Evolutionary conservation across 441 rosid species (phyloP), one percentile per base, ranked within the genome.

Genomic region (Syzygium syzygioides): DNA sequence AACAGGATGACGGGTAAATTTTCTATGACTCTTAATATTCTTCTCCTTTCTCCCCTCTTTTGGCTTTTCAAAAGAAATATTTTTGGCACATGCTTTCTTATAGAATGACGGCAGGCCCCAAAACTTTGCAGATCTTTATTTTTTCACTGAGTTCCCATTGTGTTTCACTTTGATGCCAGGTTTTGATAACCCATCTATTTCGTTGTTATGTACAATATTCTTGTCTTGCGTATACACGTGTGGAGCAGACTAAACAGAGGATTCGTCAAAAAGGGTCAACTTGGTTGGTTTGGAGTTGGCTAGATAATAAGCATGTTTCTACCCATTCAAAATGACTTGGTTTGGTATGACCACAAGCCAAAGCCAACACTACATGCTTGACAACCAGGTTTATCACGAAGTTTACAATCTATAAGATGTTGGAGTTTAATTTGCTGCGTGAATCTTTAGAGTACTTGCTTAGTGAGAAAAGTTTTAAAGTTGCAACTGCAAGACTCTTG

Each of bases 1-100:
- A 89, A 86, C 50, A 83, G 86, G 87, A 87, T 86, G 52, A 83
- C 91, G 11, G 89, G 94, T 94, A 89, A 86, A 80, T 90, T 89
- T 59, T 68, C 80, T 71, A 37, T 23, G 18, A 20, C 52, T 37
- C 80, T 20, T 41, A 41, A 76, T 41, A 12, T 23, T 76, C 53
- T 41, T 76, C 83, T 41, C 53, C 13, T 76, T 76, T 71, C 41
- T 7, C 83, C 80, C 83, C 83, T 41, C 53, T 76, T 76, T 76
- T 23, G n/a, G 52, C 83, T 76, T 76, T 76, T 76, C 26, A 0
- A 23, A 76, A 26, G 53, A 71, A 37, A 41, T 71, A 20, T 41
- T 48, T 41, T 23, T 76, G 52, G 52, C 83, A 12, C 28, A 41
- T 41, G 83, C 18, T 28, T 76, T 14, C 52, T 76, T 76, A 41